A percentile compares a stretch with the other conserved stretches of the same genome.
Conservation (phyloP, 2,329 filamentous ascomycete genomes). For the Aureobasidium sp. region DNA sequence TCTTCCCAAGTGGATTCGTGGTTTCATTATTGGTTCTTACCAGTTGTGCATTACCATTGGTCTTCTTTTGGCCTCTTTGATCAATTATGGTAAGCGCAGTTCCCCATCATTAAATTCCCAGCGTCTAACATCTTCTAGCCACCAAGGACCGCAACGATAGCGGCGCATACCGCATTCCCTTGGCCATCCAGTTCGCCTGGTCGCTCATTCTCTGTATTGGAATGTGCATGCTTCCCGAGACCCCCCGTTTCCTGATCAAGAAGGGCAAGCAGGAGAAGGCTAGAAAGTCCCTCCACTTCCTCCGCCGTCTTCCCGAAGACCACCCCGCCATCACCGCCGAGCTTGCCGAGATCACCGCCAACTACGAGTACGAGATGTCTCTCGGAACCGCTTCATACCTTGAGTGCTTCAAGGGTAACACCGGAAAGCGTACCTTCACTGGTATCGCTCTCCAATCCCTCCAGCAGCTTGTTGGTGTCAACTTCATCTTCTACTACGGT, state of each 20-base stretch:
- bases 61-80: slow-evolving; percentile 60
- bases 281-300: slow-evolving; percentile 40
- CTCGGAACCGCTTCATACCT: slow-evolving; percentile 12
- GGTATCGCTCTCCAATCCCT: slow-evolving; percentile 34
- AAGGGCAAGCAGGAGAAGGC: slow-evolving; percentile 58
- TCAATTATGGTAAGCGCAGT: slow-evolving; percentile 48
- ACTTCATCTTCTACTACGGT: slow-evolving; percentile 34
- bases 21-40: slow-evolving; percentile 65
- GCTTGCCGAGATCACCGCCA: slow-evolving; percentile 19
- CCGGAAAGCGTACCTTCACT: slow-evolving; percentile 34
- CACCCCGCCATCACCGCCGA: slow-evolving; percentile 18
- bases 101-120: neutral
- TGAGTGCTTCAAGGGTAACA: slow-evolving; percentile 43
- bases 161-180: slow-evolving; percentile 56
- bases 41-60: slow-evolving; percentile 73
- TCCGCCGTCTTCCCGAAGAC: slow-evolving; percentile 17
- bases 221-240: slow-evolving; percentile 67
- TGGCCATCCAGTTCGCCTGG: slow-evolving; percentile 68
- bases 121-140: neutral
- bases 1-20: slow-evolving; percentile 61
- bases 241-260: slow-evolving; percentile 73
- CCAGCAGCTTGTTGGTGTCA: slow-evolving; percentile 43
- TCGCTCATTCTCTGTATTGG: slow-evolving; percentile 62
- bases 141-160: slow-evolving; percentile 53
- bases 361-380: slow-evolving; percentile 16